phyloP scores from a whole-genome alignment of 306 rosid species.

The Corylus avellana region DNA sequence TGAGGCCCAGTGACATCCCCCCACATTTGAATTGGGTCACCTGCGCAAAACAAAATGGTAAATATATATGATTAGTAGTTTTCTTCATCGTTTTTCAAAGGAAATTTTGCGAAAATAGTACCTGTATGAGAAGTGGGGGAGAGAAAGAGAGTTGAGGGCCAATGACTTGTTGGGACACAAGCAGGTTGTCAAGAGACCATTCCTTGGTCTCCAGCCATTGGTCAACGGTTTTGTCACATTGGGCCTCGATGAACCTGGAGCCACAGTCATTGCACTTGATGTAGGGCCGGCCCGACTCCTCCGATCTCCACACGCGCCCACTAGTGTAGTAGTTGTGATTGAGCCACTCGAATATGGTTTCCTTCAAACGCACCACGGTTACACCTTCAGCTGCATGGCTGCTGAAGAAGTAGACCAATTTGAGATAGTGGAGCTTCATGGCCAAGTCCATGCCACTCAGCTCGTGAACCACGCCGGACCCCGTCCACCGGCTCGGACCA shows the following conservation, averaged over 20 bases:
- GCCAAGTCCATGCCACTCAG: slow-evolving; percentile 62
- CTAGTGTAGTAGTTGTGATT: slow-evolving; percentile 38
- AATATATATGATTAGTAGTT: too few relatives aligned
- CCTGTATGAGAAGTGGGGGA: slow-evolving; percentile 72
- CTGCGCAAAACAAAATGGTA: slow-evolving; percentile 31
- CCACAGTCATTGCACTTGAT: slow-evolving; percentile 92
- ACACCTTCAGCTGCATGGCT: slow-evolving; percentile 38
- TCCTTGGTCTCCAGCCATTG: slow-evolving; percentile 57
- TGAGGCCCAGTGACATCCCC: slow-evolving; percentile 72
- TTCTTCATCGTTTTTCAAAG: neutral
- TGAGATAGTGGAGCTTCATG: slow-evolving; percentile 82
- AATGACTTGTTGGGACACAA: slow-evolving; percentile 60
- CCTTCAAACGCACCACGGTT: slow-evolving; percentile 45
- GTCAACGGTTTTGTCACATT: slow-evolving; percentile 49
- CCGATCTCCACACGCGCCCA: slow-evolving; percentile 67
- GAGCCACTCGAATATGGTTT: slow-evolving; percentile 36
- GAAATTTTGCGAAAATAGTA: neutral
- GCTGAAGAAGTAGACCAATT: slow-evolving; percentile 52
- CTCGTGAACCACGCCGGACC: slow-evolving; percentile 39
- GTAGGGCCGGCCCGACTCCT: slow-evolving; percentile 65
- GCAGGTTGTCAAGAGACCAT: slow-evolving; percentile 42
- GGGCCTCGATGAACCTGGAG: slow-evolving; percentile 64
- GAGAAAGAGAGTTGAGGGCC: slow-evolving; percentile 84
- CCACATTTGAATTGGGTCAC: slow-evolving; percentile 65
- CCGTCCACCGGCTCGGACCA: slow-evolving; percentile 48